Conservation (phyloP, 2,329 filamentous ascomycete genomes). For the Nemania sp. region DNA sequence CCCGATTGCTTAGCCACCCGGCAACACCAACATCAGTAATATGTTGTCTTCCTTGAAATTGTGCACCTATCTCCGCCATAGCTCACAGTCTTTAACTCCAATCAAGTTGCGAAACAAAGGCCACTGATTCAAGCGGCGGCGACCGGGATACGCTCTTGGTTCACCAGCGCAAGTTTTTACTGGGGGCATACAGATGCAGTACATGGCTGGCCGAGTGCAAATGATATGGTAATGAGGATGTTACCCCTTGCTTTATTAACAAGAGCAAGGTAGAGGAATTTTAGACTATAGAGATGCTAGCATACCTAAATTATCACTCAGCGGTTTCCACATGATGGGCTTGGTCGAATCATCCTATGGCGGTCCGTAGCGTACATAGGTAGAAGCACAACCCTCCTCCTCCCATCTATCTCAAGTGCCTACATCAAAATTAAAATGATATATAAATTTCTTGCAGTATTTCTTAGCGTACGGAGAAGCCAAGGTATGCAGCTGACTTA, state of each 20-base stretch:
- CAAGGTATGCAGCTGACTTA: too few species aligned
- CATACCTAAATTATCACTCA: slow-evolving; percentile 14
- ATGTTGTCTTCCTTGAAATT: neutral
- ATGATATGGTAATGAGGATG: neutral
- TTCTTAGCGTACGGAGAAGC: neutral
- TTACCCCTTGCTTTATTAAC: neutral
- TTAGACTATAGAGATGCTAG: slow-evolving; percentile 28
- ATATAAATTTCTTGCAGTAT: neutral
- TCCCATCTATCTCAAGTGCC: neutral
- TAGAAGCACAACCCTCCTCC: slow-evolving; percentile 19
- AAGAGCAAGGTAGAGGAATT: neutral
- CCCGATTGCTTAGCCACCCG: neutral
- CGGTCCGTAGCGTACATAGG: slow-evolving; percentile 3
- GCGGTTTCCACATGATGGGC: neutral
- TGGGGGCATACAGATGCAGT: neutral
- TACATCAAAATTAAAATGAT: neutral
- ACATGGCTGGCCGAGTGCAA: neutral
- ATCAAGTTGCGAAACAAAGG: neutral
- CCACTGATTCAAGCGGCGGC: neutral
- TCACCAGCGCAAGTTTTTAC: neutral
- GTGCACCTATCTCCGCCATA: neutral
- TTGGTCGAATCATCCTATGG: neutral
- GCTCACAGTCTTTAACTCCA: neutral
- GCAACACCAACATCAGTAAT: neutral
- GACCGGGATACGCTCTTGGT: neutral